Evolutionary conservation across 306 rosid species (phyloP).

Genomic region (Elaeagnus macrophylla): DNA sequence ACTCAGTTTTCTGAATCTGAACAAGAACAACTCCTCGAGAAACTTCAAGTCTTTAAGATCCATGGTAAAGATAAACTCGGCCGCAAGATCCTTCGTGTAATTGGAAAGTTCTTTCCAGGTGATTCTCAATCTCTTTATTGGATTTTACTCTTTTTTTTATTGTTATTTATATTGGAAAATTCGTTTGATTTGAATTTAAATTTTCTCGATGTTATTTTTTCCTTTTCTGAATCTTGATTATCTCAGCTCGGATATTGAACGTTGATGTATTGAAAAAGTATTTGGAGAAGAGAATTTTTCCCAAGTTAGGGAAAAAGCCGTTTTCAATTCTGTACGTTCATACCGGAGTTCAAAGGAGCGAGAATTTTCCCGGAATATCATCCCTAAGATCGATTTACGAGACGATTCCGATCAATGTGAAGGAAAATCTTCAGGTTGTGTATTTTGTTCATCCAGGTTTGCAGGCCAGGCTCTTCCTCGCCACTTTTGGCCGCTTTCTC

Average conservation of each 20-base stretch:
- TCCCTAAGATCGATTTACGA: constrained; percentile 71
- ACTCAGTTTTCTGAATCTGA: constrained; percentile 35
- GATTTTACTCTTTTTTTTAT: neutral
- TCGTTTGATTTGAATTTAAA: neutral
- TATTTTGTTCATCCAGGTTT: constrained; percentile 76
- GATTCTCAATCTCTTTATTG: neutral
- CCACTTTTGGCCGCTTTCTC: constrained; percentile 79
- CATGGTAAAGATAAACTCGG: constrained; percentile 73
- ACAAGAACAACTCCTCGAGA: constrained; percentile 50
- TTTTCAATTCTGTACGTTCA: constrained; percentile 72
- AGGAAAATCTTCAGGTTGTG: constrained; percentile 66
- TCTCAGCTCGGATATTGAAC: constrained; percentile 55
- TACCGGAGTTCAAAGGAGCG: constrained; percentile 64
- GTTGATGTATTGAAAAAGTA: constrained; percentile 52
- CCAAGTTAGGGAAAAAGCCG: constrained; percentile 43
- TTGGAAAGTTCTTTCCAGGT: constrained; percentile 86
- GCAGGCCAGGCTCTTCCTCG: constrained; percentile 79
- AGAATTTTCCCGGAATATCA: constrained; percentile 83
- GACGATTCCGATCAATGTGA: constrained; percentile 58
- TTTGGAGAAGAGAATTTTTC: constrained; percentile 65
- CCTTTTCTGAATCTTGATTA: neutral
- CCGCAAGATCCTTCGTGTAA: constrained; percentile 62
- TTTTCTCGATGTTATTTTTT: neutral
- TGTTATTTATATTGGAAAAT: neutral
- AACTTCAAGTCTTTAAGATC: constrained; percentile 62